Evolutionary conservation across 2,329 filamentous ascomycete genomes (phyloP), one percentile per base, ranked within the genome.

Genomic region (Neofusicoccum umdonicola): DNA sequence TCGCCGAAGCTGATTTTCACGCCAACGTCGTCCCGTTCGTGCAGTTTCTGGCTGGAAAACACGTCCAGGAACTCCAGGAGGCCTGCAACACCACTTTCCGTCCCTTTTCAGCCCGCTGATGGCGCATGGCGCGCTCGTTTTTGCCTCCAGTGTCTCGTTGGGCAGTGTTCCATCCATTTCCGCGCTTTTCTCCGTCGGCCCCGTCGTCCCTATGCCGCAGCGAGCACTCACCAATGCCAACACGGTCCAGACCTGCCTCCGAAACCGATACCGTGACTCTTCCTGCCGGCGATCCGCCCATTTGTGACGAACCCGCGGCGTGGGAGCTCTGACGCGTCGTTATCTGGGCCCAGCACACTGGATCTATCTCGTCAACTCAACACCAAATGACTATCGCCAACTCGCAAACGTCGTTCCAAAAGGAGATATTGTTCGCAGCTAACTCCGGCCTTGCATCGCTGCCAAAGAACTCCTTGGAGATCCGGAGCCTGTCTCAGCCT

Each of bases 131-230:
- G 15, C 9, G 35, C 39, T 58, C 41, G 37, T 15, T 45, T 15
- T 35, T 17, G 27, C 39, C 3, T 15, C 13, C 22, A 35, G 11
- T 17, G 27, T n/a, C 41, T 39, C 27, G 12, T 47, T 58, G 56
- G 15, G 22, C 42, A 9, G 4, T 35, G 39, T 60, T 60, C 56
- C 56, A 37, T 13, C 31, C 27, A 37, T 60, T 60, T 60, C 56
- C 56, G 56, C 42, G 42, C 56, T 22, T 60, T 60, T 60, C 56
- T 47, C 56, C 56, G 56, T 31, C 42, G 56, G 52, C 52, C 27
- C 41, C 42, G 15, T 47, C 42, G 27, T 37, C n/a, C 27, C 39
- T n/a, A 11, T 56, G 35, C 37, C 39, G 54, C 54, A 45, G 54
- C 22, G 17, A 39, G 17, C 35, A 37, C 15, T 42, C 19, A 27